Conservation (phyloP, 1,284 basidiomycete species). For the Trichosporon inkin region DNA sequence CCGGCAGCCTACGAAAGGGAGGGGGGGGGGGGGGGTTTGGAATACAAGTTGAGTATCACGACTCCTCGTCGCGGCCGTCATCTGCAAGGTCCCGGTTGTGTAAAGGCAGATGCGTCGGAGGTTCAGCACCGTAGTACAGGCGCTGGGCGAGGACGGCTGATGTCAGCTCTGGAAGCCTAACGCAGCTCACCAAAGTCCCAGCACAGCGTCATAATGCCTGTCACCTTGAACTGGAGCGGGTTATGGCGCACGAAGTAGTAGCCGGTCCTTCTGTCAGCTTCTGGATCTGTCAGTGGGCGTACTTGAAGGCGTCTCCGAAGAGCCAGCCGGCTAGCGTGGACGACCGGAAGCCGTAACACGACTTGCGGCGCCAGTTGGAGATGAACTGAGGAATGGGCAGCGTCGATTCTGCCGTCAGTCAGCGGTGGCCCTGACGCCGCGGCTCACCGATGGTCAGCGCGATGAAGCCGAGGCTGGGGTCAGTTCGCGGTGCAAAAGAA, state of each 20-base stretch:
- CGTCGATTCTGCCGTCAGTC: constrained; percentile 49
- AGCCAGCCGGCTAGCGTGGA: constrained; percentile 53
- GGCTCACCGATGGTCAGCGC: constrained; percentile 52
- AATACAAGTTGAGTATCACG: not conserved
- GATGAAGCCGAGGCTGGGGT: constrained; percentile 52
- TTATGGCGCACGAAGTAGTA: constrained; percentile 53
- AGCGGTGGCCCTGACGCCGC: too few species aligned
- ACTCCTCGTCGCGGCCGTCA: constrained; percentile 8
- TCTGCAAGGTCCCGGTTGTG: not conserved
- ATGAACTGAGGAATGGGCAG: constrained; percentile 56
- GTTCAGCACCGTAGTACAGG: constrained; percentile 37
- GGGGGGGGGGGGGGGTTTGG: not conserved
- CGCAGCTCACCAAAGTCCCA: constrained; percentile 43
- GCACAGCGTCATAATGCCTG: constrained; percentile 47
- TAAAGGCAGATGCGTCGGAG: constrained; percentile 11
- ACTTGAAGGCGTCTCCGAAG: constrained; percentile 51
- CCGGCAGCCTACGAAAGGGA: constrained; percentile 7
- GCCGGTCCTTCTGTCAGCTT: constrained; percentile 33
- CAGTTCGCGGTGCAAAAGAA: constrained; percentile 10
- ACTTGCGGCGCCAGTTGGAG: constrained; percentile 52
- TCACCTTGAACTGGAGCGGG: constrained; percentile 52
- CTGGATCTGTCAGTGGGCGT: constrained; percentile 6
- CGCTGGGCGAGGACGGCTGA: constrained; percentile 40
- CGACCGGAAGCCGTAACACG: constrained; percentile 53
- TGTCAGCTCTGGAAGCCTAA: not conserved